Evolutionary conservation across 1,284 basidiomycete genomes (phyloP).

Genomic region (Porphyrellus sp.): DNA sequence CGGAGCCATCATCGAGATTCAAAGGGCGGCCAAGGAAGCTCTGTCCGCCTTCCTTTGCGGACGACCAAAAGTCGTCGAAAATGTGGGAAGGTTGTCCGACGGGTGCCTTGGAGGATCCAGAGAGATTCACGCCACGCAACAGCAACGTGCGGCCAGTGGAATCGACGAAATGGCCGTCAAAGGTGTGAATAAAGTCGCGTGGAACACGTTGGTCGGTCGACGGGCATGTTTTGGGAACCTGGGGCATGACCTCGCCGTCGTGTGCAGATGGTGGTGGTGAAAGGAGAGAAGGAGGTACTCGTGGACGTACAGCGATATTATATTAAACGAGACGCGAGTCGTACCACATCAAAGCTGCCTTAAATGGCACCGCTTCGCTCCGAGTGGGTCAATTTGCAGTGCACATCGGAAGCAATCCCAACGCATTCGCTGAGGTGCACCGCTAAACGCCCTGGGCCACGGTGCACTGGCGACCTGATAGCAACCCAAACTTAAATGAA

Average conservation of each 20-base stretch:
- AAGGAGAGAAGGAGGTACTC: not conserved
- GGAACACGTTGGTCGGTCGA: conserved; percentile 17
- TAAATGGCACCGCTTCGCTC: conserved; percentile 5
- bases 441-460: not conserved
- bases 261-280: not conserved
- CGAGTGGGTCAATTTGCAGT: not conserved
- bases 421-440: conserved; percentile 8
- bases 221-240: conserved; percentile 17
- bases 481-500: not conserved
- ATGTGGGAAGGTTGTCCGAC: conserved; percentile 63
- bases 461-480: not conserved
- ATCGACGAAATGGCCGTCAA: conserved; percentile 79
- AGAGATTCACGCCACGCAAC: conserved; percentile 90
- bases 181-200: conserved; percentile 59
- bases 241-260: conserved; percentile 20
- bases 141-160: conserved; percentile 79
- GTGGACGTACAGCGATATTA: not conserved
- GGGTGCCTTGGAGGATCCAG: conserved; percentile 85
- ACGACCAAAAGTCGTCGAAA: conserved; percentile 86
- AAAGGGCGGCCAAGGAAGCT: conserved; percentile 78
- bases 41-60: conserved; percentile 70
- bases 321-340: conserved; percentile 5
- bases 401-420: not conserved
- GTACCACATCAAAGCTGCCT: conserved; percentile 23
- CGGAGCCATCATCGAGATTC: conserved; percentile 79